These are phyloP conservation scores for Aureobasidium melanogenum DNA, from an alignment of 2,329 filamentous ascomycete genomes.

Conservation along the genomic window DNA sequence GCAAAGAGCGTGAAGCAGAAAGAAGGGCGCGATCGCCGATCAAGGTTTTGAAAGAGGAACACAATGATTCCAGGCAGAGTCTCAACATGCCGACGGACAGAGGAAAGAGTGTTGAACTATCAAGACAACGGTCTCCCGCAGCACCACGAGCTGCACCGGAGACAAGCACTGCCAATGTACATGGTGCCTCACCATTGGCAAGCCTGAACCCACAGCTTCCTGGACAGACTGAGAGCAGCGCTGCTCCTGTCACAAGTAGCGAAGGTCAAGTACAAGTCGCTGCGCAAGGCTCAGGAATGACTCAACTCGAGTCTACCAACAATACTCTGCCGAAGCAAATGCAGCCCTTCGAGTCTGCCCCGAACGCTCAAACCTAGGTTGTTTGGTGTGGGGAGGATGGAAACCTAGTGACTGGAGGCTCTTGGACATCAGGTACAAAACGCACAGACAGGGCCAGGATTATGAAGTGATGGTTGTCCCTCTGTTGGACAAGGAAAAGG, in stretches of 20 bases:
- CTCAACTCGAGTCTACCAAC: not conserved
- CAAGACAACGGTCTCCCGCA: constrained; percentile 3
- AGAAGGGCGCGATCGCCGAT: constrained; percentile 30
- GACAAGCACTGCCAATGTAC: not conserved
- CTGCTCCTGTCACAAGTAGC: not conserved
- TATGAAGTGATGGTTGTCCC: not conserved
- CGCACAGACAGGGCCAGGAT: not conserved
- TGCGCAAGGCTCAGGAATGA: not conserved
- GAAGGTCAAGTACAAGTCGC: not conserved
- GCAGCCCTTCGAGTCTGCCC: not conserved
- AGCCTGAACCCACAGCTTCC: not conserved
- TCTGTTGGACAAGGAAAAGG: not conserved
- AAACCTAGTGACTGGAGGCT: not conserved
- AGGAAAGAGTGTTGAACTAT: constrained; percentile 12
- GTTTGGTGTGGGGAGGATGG: not conserved
- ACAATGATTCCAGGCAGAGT: constrained; percentile 34
- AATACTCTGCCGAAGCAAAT: not conserved
- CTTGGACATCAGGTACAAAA: not conserved
- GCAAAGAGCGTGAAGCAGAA: constrained; percentile 45
- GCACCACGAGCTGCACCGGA: not conserved
- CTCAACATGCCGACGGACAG: not conserved
- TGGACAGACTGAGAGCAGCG: not conserved
- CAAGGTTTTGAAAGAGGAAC: constrained; percentile 26
- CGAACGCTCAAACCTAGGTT: constrained; percentile 5
- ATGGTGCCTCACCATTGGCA: not conserved